Percentiles rank a stretch among this genome's conserved stretches.
Evolutionary conservation across 2,329 filamentous ascomycete species (phyloP).

Genomic region (Pseudocercospora fuligena): DNA sequence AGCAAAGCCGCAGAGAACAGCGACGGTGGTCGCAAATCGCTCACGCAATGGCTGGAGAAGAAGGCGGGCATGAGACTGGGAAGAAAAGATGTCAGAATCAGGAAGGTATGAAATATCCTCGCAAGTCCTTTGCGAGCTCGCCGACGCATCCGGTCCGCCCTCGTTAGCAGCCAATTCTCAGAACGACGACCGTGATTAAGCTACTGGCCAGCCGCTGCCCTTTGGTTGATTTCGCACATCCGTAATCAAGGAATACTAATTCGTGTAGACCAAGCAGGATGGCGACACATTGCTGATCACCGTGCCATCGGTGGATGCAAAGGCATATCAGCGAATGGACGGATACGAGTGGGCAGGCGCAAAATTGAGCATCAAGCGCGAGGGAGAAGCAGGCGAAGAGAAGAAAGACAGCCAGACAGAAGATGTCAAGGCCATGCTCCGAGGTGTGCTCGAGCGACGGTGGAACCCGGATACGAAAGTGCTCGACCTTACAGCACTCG

Average conservation of each 20-base stretch:
- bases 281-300: slow-evolving; percentile 43
- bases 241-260: slow-evolving; percentile 2
- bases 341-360: slow-evolving; percentile 47
- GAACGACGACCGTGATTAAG: slow-evolving; percentile 39
- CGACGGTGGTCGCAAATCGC: slow-evolving; percentile 43
- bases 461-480: slow-evolving; percentile 76
- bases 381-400: slow-evolving; percentile 28
- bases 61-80: slow-evolving; percentile 42
- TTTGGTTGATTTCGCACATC: not conserved
- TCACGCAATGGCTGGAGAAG: slow-evolving; percentile 49
- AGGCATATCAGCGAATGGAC: slow-evolving; percentile 45
- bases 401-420: slow-evolving; percentile 51
- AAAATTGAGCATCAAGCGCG: slow-evolving; percentile 44
- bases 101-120: slow-evolving; percentile 35
- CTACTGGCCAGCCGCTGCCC: slow-evolving; percentile 23
- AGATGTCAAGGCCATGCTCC: slow-evolving; percentile 66
- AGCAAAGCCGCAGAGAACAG: slow-evolving; percentile 42
- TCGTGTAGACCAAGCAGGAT: slow-evolving; percentile 35
- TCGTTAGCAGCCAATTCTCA: slow-evolving; percentile 36
- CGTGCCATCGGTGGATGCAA: slow-evolving; percentile 43
- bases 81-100: slow-evolving; percentile 43
- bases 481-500: slow-evolving; percentile 80
- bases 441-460: slow-evolving; percentile 71
- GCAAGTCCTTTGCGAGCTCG: slow-evolving; percentile 28
- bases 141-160: slow-evolving; percentile 35